Evolutionary conservation across 73 alveolate genomes (phyloP), one percentile per base, ranked within the genome.

Genomic region (Stentor coeruleus): DNA sequence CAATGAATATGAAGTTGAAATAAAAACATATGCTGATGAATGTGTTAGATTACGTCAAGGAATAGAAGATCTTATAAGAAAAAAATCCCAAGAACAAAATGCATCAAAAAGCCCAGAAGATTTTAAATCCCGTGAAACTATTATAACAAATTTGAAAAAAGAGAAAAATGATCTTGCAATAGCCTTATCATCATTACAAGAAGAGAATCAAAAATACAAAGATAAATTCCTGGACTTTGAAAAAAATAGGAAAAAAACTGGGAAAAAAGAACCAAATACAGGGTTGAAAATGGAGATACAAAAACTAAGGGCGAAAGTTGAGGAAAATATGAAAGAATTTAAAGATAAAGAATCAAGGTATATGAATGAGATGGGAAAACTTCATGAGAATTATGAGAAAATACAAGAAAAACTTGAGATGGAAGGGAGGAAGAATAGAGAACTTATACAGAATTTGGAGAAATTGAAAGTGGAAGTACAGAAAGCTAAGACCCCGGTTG

Each of bases 21-120:
- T 84, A 58, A 74, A 84, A 42, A 31, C 81, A 59, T 91, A 87
- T 49, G 42, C 79, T 2, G 93, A 91, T 36, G 96, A 91, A 77
- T 91, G 96, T 58, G 55, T 81, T 0, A 77, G 96, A 59, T 85
- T 91, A n/a, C 77, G 96, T 55, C 88, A 72, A 30, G 39, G 57
- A 39, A 74, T 82, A 3, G 91, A 88, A 59, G 94, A 91, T 38
- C 90, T 40, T n/a, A 39, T 75, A 35, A 15, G 33, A 2, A n/a
- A 40, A 75, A 75, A 39, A 75, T 37, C 11, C 14, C 40, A 37
- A 11, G 72, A 39, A 38, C 20, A 14, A 37, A 49, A 6, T 49
- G 28, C 20, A 11, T 49, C 66, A 11, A 20, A 6, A 49, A 20
- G 6, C 28, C 83, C 83, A 36, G 38, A 15, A 75, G 59, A 75